These are phyloP conservation scores for Didymosphaeria variabile DNA, from an alignment of 2,329 filamentous ascomycete species.

Conservation along the genomic window DNA sequence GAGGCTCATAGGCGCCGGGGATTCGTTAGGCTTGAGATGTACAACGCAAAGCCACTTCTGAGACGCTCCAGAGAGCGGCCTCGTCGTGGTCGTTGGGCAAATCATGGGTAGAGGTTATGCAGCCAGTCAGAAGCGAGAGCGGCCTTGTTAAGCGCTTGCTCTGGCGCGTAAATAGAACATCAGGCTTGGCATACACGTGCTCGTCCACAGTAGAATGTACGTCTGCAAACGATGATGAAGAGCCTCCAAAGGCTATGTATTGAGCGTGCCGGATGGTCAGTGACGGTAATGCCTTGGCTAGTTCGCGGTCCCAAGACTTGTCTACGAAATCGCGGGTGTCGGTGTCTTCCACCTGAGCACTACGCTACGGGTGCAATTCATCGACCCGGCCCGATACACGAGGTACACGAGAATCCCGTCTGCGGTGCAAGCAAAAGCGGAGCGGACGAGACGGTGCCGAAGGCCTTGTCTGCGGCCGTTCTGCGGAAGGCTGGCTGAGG, in stretches of 20 bases:
- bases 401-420: neutral
- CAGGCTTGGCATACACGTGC: constrained; percentile 7
- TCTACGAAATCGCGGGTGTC: neutral
- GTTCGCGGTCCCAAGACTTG: neutral
- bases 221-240: neutral
- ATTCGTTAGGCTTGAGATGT: constrained; percentile 48
- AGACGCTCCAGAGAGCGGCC: constrained; percentile 45
- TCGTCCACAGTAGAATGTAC: neutral
- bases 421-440: constrained; percentile 1
- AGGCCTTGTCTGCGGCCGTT: constrained; percentile 7
- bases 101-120: constrained; percentile 28
- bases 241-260: neutral
- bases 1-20: constrained; percentile 48
- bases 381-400: neutral
- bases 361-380: neutral
- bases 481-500: neutral
- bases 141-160: constrained; percentile 34
- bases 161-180: constrained; percentile 34
- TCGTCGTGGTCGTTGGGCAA: constrained; percentile 40
- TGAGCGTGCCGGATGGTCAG: neutral
- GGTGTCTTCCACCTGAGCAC: neutral
- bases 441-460: neutral
- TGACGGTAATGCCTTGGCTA: neutral
- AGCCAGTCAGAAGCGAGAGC: constrained; percentile 39
- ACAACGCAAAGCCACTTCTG: constrained; percentile 44